Percentiles rank a stretch among this genome's conserved stretches.
Conservation (phyloP, 2,329 filamentous ascomycete genomes). For the Thielaviopsis musarum region DNA sequence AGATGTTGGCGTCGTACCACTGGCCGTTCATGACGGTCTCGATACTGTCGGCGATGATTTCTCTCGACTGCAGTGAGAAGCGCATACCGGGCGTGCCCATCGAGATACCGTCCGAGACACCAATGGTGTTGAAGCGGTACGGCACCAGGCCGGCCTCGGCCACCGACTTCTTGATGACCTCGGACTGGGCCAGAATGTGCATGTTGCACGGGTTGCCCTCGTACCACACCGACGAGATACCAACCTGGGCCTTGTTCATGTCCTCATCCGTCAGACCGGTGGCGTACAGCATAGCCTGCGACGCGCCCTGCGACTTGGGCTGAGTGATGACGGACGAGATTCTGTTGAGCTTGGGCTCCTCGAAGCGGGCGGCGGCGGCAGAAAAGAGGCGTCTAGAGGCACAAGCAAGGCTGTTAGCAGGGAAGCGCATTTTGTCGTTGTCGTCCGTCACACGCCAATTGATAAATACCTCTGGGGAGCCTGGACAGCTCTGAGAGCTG, state of each 20-base stretch:
- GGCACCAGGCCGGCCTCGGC: conserved; percentile 62
- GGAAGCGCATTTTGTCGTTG: not conserved
- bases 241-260: conserved; percentile 93
- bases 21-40: conserved; percentile 98
- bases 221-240: conserved; percentile 97
- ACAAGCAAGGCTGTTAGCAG: conserved; percentile 7
- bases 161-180: conserved; percentile 48
- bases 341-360: conserved; percentile 51
- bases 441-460: not conserved
- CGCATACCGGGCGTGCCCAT: conserved; percentile 98
- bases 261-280: conserved; percentile 75
- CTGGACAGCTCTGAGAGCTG: conserved; percentile 14
- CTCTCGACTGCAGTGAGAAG: conserved; percentile 83
- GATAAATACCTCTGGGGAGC: conserved; percentile 7
- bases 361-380: conserved; percentile 29
- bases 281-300: conserved; percentile 96
- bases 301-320: conserved; percentile 94
- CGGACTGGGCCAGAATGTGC: conserved; percentile 84
- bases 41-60: conserved; percentile 94
- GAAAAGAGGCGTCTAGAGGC: conserved; percentile 31
- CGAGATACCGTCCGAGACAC: conserved; percentile 91
- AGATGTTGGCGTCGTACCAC: conserved; percentile 97
- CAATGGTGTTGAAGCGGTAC: conserved; percentile 98
- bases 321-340: conserved; percentile 77
- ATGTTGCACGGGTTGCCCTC: conserved; percentile 98